Conservation (phyloP, 495 filamentous ascomycete species). For the Penicillium waksmanii region DNA sequence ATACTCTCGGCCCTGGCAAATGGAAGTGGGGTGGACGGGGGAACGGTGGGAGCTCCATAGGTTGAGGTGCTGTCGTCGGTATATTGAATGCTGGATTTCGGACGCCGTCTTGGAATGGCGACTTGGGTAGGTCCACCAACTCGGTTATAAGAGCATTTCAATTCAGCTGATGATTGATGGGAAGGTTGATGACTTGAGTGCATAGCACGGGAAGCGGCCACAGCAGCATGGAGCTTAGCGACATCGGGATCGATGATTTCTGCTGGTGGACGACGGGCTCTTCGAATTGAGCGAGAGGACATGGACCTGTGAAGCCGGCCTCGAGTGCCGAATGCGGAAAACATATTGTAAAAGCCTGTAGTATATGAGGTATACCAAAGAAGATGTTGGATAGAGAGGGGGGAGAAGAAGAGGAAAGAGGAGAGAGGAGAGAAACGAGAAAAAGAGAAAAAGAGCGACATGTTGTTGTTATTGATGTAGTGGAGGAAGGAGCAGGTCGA, state of each 20-base stretch:
- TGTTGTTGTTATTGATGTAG: background rate
- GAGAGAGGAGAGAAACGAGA: background rate
- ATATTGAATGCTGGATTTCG: constrained; percentile 17
- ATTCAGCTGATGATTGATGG: constrained; percentile 25
- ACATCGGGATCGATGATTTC: constrained; percentile 56
- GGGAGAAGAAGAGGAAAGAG: background rate
- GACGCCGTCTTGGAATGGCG: constrained; percentile 41
- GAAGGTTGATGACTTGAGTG: constrained; percentile 53
- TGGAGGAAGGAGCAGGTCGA: background rate
- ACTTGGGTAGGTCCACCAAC: constrained; percentile 40
- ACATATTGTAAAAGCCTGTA: constrained; percentile 34
- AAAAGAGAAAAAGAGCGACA: background rate
- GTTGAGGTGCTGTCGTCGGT: constrained; percentile 15
- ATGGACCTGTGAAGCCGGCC: constrained; percentile 60
- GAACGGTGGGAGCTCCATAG: constrained; percentile 1
- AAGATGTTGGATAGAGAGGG: background rate
- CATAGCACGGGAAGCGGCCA: constrained; percentile 71
- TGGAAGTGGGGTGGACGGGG: constrained; percentile 11
- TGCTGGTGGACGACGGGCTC: constrained; percentile 28
- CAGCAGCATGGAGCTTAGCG: constrained; percentile 65
- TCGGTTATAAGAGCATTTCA: constrained; percentile 35
- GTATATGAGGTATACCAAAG: constrained; percentile 20
- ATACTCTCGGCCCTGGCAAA: background rate
- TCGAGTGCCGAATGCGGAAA: constrained; percentile 38
- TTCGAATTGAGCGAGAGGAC: constrained; percentile 64